These are phyloP conservation scores for Aspergillus heteromorphus DNA, from an alignment of 495 filamentous ascomycete species.

Conservation along the genomic window DNA sequence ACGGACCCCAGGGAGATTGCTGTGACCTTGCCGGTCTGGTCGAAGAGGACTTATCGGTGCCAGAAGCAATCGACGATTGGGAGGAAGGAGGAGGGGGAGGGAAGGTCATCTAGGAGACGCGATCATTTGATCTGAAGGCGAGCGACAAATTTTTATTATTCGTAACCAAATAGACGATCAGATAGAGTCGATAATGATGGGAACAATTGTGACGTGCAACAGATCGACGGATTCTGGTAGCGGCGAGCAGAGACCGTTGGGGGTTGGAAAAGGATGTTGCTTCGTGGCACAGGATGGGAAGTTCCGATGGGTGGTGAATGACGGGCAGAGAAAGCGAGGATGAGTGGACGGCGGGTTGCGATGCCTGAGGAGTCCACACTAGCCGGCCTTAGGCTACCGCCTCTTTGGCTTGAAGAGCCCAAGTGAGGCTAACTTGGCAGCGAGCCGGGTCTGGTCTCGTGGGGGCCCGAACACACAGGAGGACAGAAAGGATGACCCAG, in stretches of 20 bases:
- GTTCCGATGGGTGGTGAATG: conserved; percentile 22
- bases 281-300: conserved; percentile 25
- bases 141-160: conserved; percentile 41
- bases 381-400: neutral
- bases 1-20: conserved; percentile 58
- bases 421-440: neutral
- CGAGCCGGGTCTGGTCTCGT: neutral
- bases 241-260: conserved; percentile 14
- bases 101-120: conserved; percentile 61
- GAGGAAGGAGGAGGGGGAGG: conserved; percentile 56
- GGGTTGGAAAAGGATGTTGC: conserved; percentile 20
- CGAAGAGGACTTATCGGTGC: conserved; percentile 51
- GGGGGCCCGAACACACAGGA: too few relatives aligned
- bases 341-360: conserved; percentile 18
- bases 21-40: conserved; percentile 49
- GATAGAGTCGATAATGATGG: conserved; percentile 1
- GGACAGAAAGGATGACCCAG: too few relatives aligned
- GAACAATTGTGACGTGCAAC: conserved; percentile 1
- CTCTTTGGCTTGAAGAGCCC: neutral
- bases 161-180: conserved; percentile 21
- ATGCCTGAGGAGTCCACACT: conserved; percentile 19
- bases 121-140: conserved; percentile 51
- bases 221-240: conserved; percentile 9
- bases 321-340: conserved; percentile 21
- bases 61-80: conserved; percentile 58